These are phyloP conservation scores for Arctium minus DNA, from an alignment of 129 eudicot species.

Conservation along the genomic window DNA sequence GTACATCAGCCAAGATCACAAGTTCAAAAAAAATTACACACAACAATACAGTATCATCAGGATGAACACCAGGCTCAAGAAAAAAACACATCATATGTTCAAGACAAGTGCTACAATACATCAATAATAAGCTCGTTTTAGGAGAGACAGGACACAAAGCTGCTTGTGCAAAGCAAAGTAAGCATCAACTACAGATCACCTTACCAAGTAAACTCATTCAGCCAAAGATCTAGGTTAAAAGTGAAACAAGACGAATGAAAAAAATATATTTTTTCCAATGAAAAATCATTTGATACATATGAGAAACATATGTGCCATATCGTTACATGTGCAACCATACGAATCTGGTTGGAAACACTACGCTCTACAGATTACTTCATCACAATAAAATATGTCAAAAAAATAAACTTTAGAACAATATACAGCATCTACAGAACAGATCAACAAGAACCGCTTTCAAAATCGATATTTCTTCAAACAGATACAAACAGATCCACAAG, in stretches of 20 bases:
- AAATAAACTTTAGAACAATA: neutral
- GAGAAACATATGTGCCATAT: neutral
- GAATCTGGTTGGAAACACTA: neutral
- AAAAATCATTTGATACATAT: neutral
- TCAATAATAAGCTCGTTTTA: neutral
- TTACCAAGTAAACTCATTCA: neutral
- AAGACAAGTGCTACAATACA: neutral
- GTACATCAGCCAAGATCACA: neutral
- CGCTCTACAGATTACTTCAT: neutral
- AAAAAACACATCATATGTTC: neutral
- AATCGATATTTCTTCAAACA: neutral
- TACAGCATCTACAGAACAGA: neutral
- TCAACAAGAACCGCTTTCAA: neutral
- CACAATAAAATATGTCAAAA: neutral
- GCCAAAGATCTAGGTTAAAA: neutral
- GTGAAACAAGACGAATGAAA: neutral
- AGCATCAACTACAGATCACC: neutral
- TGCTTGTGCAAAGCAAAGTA: neutral
- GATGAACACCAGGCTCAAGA: neutral
- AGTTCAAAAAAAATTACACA: neutral
- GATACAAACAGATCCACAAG: conserved; percentile 10
- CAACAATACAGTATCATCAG: neutral
- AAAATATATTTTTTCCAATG: neutral
- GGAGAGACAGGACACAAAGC: neutral
- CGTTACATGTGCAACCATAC: neutral